Conservation (phyloP, 2,329 filamentous ascomycete genomes). For the Rhynchosporium graminicola region DNA sequence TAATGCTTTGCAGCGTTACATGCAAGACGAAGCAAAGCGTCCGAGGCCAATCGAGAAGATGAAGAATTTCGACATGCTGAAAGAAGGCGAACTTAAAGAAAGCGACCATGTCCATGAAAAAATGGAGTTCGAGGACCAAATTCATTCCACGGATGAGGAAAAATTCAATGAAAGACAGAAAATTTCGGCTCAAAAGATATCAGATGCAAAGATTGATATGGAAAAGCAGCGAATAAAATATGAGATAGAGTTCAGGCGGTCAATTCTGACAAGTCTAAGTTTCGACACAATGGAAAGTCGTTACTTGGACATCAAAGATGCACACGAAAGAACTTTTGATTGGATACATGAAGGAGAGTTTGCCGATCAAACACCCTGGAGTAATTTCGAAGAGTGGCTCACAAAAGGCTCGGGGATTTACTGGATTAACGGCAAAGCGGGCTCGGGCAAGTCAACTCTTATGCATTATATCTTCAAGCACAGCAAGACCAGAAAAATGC, state of each 20-base stretch:
- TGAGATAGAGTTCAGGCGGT: background rate
- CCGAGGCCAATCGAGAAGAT: background rate
- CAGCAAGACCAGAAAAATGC: background rate
- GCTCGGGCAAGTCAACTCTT: background rate
- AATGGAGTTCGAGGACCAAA: background rate
- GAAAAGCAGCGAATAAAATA: background rate
- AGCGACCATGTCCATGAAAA: background rate
- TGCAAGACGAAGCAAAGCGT: background rate
- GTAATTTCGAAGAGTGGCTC: background rate
- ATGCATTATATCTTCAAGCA: background rate
- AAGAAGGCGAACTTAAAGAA: background rate
- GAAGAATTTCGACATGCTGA: background rate
- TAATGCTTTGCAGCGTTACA: background rate
- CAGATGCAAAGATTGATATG: background rate
- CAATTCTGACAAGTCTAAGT: constrained; percentile 10
- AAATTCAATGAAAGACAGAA: background rate
- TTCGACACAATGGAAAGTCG: constrained; percentile 14
- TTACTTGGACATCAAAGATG: constrained; percentile 1
- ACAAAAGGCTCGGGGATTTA: background rate
- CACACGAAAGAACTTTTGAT: constrained; percentile 21
- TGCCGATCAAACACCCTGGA: constrained; percentile 24
- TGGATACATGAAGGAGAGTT: constrained; percentile 23
- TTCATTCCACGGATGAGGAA: background rate
- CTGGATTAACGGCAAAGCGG: background rate
- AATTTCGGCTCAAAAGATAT: background rate